Conservation (phyloP, 2,329 filamentous ascomycete genomes). For the Sporothrix protearum region DNA sequence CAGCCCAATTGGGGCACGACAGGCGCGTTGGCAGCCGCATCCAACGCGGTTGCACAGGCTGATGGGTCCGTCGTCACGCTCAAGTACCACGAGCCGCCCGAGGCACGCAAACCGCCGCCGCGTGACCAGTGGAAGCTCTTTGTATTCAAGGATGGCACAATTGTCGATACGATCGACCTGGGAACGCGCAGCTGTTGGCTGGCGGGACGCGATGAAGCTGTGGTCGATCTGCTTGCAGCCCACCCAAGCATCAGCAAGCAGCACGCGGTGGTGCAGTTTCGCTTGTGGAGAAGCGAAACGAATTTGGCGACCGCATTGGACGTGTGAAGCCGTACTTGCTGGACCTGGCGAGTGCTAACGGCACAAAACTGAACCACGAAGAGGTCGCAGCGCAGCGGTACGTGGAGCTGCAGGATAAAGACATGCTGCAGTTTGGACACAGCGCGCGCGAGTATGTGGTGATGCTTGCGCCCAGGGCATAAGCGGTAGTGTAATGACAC, state of each 20-base stretch:
- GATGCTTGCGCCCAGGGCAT: conserved; percentile 64
- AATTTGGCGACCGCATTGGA: conserved; percentile 79
- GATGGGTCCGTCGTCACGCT: conserved; percentile 73
- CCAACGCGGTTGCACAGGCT: conserved; percentile 69
- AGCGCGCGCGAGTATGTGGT: conserved; percentile 94
- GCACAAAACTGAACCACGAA: conserved; percentile 76
- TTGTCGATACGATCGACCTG: conserved; percentile 78
- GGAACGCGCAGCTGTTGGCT: conserved; percentile 82
- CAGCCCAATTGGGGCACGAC: conserved; percentile 82
- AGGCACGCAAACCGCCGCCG: conserved; percentile 80
- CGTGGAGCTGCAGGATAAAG: conserved; percentile 81
- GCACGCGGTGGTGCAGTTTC: conserved; percentile 92
- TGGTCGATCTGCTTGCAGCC: conserved; percentile 80
- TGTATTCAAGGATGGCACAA: conserved; percentile 79
- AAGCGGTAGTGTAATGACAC: not conserved
- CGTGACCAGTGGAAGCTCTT: conserved; percentile 85
- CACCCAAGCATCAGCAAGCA: conserved; percentile 94
- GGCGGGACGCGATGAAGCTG: conserved; percentile 71
- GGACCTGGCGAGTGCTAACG: conserved; percentile 90
- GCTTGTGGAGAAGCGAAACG: conserved; percentile 75
- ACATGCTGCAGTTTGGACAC: conserved; percentile 82
- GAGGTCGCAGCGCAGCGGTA: conserved; percentile 72
- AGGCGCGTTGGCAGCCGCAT: conserved; percentile 80
- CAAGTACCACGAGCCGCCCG: conserved; percentile 93
- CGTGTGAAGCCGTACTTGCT: conserved; percentile 84